These are phyloP conservation scores for Kodamaea arcana DNA, from an alignment of 1,139 yeast species.

Conservation along the genomic window DNA sequence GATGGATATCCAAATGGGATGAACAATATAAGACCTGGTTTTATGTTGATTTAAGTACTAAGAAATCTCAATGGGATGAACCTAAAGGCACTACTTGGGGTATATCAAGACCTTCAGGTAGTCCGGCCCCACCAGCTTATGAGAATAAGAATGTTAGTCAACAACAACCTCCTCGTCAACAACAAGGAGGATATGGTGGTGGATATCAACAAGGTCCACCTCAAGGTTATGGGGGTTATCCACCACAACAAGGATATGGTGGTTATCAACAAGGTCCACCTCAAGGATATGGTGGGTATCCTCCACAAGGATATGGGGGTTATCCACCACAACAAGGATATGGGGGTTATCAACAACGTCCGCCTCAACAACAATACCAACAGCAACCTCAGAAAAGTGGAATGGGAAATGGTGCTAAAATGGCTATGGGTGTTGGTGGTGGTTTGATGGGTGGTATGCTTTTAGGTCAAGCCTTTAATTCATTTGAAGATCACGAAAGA, in stretches of 20 bases:
- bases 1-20: constrained; percentile 89
- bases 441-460: constrained; percentile 73
- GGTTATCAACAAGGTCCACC: constrained; percentile 18
- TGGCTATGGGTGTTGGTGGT: constrained; percentile 75
- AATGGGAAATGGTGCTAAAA: constrained; percentile 34
- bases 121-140: constrained; percentile 29
- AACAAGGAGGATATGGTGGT: constrained; percentile 13
- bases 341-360: constrained; percentile 19
- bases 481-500: constrained; percentile 20
- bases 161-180: constrained; percentile 12
- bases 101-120: constrained; percentile 15
- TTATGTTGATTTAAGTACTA: constrained; percentile 69
- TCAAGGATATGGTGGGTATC: constrained; percentile 18
- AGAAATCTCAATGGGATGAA: constrained; percentile 86
- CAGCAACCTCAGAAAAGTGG: constrained; percentile 7
- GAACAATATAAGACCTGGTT: constrained; percentile 73
- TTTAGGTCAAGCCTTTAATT: constrained; percentile 30
- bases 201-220: constrained; percentile 9
- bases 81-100: constrained; percentile 58
- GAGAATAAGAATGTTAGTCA: constrained; percentile 11
- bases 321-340: constrained; percentile 11
- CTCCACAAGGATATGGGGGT: constrained; percentile 13
- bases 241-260: constrained; percentile 17
- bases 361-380: constrained; percentile 16
- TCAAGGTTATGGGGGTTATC: constrained; percentile 19